Evolutionary conservation across 805 yeast species (phyloP).

Genomic region (Metschnikowia corniflorae): DNA sequence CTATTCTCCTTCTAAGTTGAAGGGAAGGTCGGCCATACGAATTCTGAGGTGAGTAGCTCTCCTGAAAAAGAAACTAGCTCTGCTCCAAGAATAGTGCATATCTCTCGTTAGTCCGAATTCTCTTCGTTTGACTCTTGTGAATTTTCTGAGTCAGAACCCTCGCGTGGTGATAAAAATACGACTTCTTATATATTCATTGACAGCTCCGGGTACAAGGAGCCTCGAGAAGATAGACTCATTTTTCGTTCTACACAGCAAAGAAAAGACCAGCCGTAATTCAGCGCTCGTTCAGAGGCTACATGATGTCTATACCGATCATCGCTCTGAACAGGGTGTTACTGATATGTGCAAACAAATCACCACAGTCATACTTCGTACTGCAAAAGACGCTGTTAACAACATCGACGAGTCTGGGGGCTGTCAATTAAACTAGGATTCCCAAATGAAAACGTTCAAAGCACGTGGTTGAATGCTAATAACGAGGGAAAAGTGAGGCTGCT

Average conservation of each 20-base stretch:
- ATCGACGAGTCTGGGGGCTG: slow-evolving; percentile 18
- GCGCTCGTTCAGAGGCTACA: slow-evolving; percentile 23
- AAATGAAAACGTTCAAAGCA: slow-evolving; percentile 20
- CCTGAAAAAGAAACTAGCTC: no score
- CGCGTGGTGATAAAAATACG: no score
- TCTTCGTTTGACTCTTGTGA: no score
- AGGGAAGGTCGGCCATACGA: no score
- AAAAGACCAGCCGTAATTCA: slow-evolving; percentile 16
- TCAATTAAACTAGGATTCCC: slow-evolving; percentile 29
- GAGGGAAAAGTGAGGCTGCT: slow-evolving; percentile 23
- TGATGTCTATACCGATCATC: slow-evolving; percentile 27
- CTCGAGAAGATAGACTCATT: slow-evolving; percentile 19
- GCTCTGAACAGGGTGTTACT: slow-evolving; percentile 21
- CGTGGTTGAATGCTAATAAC: slow-evolving; percentile 24
- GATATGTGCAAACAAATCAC: slow-evolving; percentile 31
- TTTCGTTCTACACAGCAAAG: slow-evolving; percentile 2
- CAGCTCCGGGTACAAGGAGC: slow-evolving; percentile 15
- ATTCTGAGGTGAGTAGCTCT: no score
- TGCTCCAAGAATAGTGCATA: no score
- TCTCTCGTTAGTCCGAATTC: no score
- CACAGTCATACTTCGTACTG: slow-evolving; percentile 20
- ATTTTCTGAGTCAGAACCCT: no score
- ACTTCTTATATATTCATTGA: no score
- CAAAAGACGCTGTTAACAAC: slow-evolving; percentile 12
- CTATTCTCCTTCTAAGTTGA: no score